Evolutionary conservation across 116 monocot genomes (phyloP).

Genomic region (Cymodocea nodosa): DNA sequence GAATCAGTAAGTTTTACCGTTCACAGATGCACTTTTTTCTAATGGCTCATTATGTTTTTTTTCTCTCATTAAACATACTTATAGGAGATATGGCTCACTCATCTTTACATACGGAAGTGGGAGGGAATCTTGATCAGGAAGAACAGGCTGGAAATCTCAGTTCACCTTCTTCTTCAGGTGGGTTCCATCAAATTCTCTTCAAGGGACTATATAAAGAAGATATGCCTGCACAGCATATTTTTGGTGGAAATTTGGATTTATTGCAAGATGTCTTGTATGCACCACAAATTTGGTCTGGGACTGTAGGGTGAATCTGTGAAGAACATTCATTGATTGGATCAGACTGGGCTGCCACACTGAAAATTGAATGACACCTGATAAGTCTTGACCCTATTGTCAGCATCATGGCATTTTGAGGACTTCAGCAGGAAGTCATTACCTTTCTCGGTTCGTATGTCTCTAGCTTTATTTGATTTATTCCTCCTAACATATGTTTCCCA

Average conservation of each 20-base stretch:
- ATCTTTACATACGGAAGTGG: conserved; percentile 40
- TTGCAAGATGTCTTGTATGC: conserved; percentile 48
- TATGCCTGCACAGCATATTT: conserved; percentile 58
- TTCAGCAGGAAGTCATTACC: conserved; percentile 58
- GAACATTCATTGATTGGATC: conserved; percentile 40
- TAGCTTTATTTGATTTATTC: conserved; percentile 64
- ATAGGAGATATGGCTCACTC: conserved; percentile 39
- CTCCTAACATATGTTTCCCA: conserved; percentile 41
- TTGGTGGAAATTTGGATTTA: conserved; percentile 72
- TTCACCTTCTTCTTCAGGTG: conserved; percentile 96
- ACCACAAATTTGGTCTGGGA: conserved; percentile 47
- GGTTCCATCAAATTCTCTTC: conserved; percentile 84
- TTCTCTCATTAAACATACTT: neutral
- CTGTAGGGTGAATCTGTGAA: conserved; percentile 52
- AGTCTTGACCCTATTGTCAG: conserved; percentile 68
- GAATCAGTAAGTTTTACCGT: neutral
- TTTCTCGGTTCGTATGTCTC: conserved; percentile 94
- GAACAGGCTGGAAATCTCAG: conserved; percentile 43
- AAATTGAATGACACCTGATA: conserved; percentile 45
- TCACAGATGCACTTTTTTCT: neutral
- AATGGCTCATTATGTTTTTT: neutral
- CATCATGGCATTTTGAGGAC: conserved; percentile 53
- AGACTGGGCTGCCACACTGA: conserved; percentile 50
- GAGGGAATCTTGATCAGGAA: conserved; percentile 54
- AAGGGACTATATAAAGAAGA: conserved; percentile 92